Evolutionary conservation across 495 filamentous ascomycete species (phyloP), one percentile per base, ranked within the genome.

Genomic region (Penicillium steckii): DNA sequence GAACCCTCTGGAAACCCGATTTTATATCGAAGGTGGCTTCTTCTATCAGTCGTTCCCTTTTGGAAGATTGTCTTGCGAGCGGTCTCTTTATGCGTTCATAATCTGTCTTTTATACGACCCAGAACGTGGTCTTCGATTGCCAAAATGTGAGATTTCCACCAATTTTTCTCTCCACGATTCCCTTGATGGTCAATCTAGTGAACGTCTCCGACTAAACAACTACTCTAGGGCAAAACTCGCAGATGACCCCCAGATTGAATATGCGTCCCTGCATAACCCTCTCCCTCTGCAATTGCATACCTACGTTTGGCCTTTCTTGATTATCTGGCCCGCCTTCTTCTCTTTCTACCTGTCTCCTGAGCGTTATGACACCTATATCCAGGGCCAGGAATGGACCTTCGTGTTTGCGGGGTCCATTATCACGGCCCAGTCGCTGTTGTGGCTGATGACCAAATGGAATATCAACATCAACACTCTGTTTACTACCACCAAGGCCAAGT

Each of bases 371-470:
- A 88, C 85, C 59, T 85, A 97, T 72, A 92, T 99, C 52, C 78
- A 86, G 47, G 86, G 84, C 19, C 83, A 85, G 57, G 94, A 99
- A 75, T 99, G 94, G 94, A 97, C 95, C 8, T 96, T 96, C 68
- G 90, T 97, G 46, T 99, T 85, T 80, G 78, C 86, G 52, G 92
- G 88, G 54, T 79, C 83, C 25, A 95, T 97, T 62, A 79, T 95
- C 65, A 96, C 92, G 10, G 57, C 83, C 42, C 94, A 99, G 77
- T 83, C 88, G 52, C 80, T 99, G 52, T 75, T 89, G 42, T 99
- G 95, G 95, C 79, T 99, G 51, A 93, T 87, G 74, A 97, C 94
- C 21, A 87, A 97, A 74, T 99, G 94, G 94, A 96, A 87, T 66
- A 90, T 99, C 66, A 84, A 90, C 61, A 75, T 97, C 54, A 83